Evolutionary conservation across 768 basidiomycete species (phyloP).

Genomic region (Psilocybe cyanescens): DNA sequence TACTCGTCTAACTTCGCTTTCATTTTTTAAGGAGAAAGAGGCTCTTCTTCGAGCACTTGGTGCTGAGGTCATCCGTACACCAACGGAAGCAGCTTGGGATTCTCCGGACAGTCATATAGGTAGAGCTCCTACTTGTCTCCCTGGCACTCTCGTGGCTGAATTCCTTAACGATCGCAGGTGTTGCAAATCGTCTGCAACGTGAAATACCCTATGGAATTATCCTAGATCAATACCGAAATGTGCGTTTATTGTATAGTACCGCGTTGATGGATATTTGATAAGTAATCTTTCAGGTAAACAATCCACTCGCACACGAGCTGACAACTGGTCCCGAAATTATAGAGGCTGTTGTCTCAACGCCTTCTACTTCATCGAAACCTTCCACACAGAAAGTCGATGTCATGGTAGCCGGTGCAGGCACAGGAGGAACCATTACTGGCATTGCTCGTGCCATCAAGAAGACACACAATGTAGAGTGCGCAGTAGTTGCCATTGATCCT

Average conservation of each 20-base stretch:
- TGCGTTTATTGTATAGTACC: slow-evolving; percentile 33
- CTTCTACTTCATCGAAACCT: slow-evolving; percentile 55
- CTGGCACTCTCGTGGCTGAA: slow-evolving; percentile 74
- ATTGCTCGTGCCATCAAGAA: slow-evolving; percentile 80
- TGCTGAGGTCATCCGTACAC: slow-evolving; percentile 94
- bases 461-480: slow-evolving; percentile 69
- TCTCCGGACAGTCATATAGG: slow-evolving; percentile 92
- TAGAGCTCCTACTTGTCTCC: slow-evolving; percentile 45
- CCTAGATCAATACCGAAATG: slow-evolving; percentile 89
- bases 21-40: slow-evolving; percentile 77
- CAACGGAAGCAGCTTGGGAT: slow-evolving; percentile 87
- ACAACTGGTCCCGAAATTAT: slow-evolving; percentile 94
- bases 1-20: background rate
- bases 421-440: slow-evolving; percentile 95
- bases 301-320: slow-evolving; percentile 89
- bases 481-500: slow-evolving; percentile 90
- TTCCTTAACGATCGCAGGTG: slow-evolving; percentile 86
- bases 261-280: slow-evolving; percentile 8
- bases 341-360: slow-evolving; percentile 69
- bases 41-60: slow-evolving; percentile 89
- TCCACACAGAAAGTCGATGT: slow-evolving; percentile 82
- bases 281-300: slow-evolving; percentile 59
- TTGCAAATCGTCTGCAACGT: slow-evolving; percentile 76
- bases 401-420: slow-evolving; percentile 87
- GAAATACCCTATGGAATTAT: slow-evolving; percentile 88